Evolutionary conservation across 2,329 filamentous ascomycete genomes (phyloP).

Genomic region (Curvularia sp.): DNA sequence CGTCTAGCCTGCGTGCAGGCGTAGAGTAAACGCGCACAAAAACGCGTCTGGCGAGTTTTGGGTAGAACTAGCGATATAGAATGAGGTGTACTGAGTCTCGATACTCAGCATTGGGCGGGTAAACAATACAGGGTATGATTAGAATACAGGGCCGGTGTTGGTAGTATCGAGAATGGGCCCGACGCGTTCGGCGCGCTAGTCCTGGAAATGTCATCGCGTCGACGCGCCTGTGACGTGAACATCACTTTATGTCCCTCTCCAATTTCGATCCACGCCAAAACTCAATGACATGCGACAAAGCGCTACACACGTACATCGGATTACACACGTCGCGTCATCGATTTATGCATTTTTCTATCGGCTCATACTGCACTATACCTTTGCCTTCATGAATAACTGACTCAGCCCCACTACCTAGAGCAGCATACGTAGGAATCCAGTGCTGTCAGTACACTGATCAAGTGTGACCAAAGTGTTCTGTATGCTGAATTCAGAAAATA

Average conservation of each 20-base stretch:
- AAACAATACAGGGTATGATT: slow-evolving; percentile 29
- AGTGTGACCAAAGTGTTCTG: not conserved
- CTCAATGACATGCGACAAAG: not conserved
- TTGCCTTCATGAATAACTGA: not conserved
- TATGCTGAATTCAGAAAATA: not conserved
- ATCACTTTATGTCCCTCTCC: slow-evolving; percentile 16
- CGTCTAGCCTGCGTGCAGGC: slow-evolving; percentile 25
- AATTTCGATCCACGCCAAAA: slow-evolving; percentile 17
- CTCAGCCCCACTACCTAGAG: not conserved
- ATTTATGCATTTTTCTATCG: not conserved
- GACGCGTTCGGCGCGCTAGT: slow-evolving; percentile 36
- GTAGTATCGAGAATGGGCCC: slow-evolving; percentile 22
- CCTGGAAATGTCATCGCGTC: slow-evolving; percentile 20
- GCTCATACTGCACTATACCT: not conserved
- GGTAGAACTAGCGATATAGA: slow-evolving; percentile 17
- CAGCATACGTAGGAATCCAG: not conserved
- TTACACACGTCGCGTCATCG: not conserved
- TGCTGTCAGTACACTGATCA: not conserved
- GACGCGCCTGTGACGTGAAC: slow-evolving; percentile 31
- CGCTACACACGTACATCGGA: not conserved
- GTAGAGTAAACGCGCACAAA: slow-evolving; percentile 26
- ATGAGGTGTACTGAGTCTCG: slow-evolving; percentile 28
- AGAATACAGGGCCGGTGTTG: slow-evolving; percentile 26
- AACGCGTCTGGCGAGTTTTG: slow-evolving; percentile 37
- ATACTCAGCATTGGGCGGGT: slow-evolving; percentile 10